Percentiles rank a stretch among this genome's conserved stretches.
Evolutionary conservation across 2,329 filamentous ascomycete genomes (phyloP).

Genomic region (Fusarium bulbicola): DNA sequence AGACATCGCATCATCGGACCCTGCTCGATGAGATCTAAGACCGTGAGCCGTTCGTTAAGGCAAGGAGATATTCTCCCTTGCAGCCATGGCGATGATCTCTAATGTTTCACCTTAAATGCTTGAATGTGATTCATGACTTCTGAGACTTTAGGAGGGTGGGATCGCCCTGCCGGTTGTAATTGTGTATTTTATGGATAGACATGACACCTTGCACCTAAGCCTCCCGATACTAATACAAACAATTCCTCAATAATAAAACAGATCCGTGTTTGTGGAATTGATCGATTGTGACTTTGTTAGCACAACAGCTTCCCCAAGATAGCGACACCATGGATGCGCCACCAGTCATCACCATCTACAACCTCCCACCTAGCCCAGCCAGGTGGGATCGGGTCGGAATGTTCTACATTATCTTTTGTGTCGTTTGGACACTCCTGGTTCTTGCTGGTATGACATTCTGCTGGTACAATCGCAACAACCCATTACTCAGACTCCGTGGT

Average conservation of each 20-base stretch:
- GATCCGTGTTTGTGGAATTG: accelerated
- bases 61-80: neutral
- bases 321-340: neutral
- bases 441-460: neutral
- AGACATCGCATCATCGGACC: neutral
- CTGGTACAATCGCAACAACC: neutral
- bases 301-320: neutral
- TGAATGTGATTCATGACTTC: neutral
- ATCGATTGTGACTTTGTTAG: neutral
- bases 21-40: neutral
- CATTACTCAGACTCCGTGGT: neutral
- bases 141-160: neutral
- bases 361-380: neutral
- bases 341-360: neutral
- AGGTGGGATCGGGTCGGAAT: neutral
- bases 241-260: neutral
- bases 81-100: neutral
- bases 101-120: neutral
- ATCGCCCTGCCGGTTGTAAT: neutral
- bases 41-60: neutral
- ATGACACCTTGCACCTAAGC: neutral
- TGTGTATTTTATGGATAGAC: neutral
- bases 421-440: neutral
- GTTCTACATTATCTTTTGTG: neutral
- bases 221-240: neutral